Evolutionary conservation across 2,329 filamentous ascomycete genomes (phyloP), one percentile per base, ranked within the genome.

Genomic region (Xylariales sp.): DNA sequence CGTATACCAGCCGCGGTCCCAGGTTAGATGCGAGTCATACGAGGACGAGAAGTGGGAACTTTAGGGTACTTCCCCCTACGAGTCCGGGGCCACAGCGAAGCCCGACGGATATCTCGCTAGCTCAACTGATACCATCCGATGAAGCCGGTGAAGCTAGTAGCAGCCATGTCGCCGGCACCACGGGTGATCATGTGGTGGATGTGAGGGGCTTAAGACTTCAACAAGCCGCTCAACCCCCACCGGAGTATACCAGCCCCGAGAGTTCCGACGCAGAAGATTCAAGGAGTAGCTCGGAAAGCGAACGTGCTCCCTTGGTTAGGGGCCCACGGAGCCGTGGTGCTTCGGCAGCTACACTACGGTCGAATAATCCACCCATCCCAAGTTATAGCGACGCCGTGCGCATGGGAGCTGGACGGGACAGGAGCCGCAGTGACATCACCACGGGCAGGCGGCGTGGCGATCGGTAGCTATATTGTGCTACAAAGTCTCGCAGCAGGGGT

Each of bases 41-140:
- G 28, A 76, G 89, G 45, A 84, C 85, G 31, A 76, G 81, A 46
- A 93, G 86, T 55, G 86, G 86, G 40, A 90, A 88, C 54, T 82
- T 89, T 56, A 77, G 88, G 49, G 71, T 90, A 33, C 70, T 85
- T 51, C 72, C 82, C 47, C 86, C 89, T 7, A 86, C 86, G 15
- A 95, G 88, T 57, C 90, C 91, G 1, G 93, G 93, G 3, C 93
- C 93, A 2, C 76, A 89, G 46, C 79, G 91, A 52, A 94, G 88
- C 56, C 90, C 93, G 7, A 97, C 93, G 9, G 93, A 97, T 61
- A 98, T 98, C 51, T 96, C 90, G 7, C 77, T 98, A 35, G 87
- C 90, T 20, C 88, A 91, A 55, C 75, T 96, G 40, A 82, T 87
- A 32, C 85, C 76, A 3, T 72, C 67, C 47, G 84, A 90, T 51